phyloP scores from a whole-genome alignment of 179 eudicot genomes.

The Spergularia azorica region DNA sequence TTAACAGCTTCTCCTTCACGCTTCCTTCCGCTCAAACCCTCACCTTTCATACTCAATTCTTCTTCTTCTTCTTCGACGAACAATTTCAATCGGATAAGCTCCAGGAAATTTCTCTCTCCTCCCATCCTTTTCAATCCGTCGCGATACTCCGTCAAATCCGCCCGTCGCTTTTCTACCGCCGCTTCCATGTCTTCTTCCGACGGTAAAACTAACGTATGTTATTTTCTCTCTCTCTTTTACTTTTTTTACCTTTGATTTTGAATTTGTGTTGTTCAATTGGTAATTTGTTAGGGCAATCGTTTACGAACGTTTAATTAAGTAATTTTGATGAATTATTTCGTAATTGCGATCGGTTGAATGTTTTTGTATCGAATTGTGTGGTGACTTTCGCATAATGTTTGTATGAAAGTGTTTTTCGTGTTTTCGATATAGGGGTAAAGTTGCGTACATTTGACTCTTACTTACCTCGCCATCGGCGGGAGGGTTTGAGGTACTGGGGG shows the following conservation, averaged over 20 bases:
- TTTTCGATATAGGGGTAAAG: too few species aligned
- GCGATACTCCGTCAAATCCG: constrained; percentile 4
- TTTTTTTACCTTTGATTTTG: too few species aligned
- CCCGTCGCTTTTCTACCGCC: background rate
- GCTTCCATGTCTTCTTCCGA: background rate
- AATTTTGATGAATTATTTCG: too few species aligned
- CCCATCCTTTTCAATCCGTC: constrained; percentile 1
- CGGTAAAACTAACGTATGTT: constrained; percentile 5
- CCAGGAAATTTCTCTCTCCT: background rate
- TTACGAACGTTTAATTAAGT: background rate
- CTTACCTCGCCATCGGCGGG: too few species aligned
- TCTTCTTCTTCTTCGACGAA: too few species aligned
- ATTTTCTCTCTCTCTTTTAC: background rate
- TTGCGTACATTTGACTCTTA: too few species aligned
- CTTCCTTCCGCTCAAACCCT: background rate
- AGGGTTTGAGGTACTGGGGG: too few species aligned
- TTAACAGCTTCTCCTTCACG: background rate
- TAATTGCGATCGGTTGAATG: too few species aligned
- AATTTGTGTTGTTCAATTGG: background rate
- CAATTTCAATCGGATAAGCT: background rate
- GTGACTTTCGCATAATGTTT: too few species aligned
- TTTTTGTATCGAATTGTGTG: too few species aligned
- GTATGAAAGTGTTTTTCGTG: too few species aligned
- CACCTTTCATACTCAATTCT: background rate
- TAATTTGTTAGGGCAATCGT: background rate